phyloP scores from a whole-genome alignment of 176 grass and related monocot genomes.

The Bromus sterilis region DNA sequence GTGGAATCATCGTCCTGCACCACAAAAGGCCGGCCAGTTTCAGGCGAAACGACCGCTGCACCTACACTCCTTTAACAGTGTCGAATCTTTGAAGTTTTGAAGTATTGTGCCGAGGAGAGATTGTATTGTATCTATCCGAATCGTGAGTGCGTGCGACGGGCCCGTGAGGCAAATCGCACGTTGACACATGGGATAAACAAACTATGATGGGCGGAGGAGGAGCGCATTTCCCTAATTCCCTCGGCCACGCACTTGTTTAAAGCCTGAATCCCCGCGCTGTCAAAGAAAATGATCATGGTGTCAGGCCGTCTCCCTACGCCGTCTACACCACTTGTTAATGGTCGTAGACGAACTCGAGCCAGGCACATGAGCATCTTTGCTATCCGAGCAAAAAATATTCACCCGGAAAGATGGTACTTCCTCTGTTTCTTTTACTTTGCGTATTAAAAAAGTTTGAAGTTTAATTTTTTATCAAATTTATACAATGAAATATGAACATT shows the following conservation, averaged over 20 bases:
- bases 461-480: no score
- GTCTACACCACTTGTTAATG: conserved; percentile 1
- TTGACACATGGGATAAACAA: conserved; percentile 16
- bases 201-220: background rate
- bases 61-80: no score
- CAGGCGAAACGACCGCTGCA: background rate
- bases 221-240: conserved; percentile 18
- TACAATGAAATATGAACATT: no score
- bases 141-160: background rate
- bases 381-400: background rate
- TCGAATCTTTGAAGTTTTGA: no score
- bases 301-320: conserved; percentile 22
- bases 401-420: background rate
- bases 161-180: background rate
- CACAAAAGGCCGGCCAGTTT: background rate
- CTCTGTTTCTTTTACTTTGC: no score
- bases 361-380: background rate
- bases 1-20: background rate
- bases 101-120: background rate
- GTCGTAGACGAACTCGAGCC: background rate
- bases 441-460: no score
- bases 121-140: background rate
- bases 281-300: conserved; percentile 25
- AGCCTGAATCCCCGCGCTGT: background rate
- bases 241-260: background rate